Evolutionary conservation across 768 basidiomycete species (phyloP).

Genomic region (Mycena latifolia): DNA sequence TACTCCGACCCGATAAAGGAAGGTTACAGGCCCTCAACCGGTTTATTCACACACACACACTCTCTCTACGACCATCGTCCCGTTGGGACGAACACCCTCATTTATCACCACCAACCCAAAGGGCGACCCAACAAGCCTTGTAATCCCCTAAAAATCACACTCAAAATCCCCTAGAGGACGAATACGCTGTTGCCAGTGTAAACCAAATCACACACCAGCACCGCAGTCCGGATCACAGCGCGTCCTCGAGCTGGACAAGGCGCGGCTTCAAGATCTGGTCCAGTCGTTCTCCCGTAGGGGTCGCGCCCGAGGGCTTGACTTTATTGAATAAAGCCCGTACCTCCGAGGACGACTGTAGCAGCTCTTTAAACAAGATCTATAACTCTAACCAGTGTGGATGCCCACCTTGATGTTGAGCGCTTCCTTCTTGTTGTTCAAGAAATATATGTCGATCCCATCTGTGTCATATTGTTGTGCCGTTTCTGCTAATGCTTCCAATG

Average conservation of each 20-base stretch:
- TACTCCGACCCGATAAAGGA: too few relatives aligned
- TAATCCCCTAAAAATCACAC: too few relatives aligned
- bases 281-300: conserved; percentile 56
- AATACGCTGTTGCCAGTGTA: too few relatives aligned
- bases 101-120: too few relatives aligned
- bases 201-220: too few relatives aligned
- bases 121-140: too few relatives aligned
- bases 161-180: too few relatives aligned
- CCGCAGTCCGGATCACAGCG: too few relatives aligned
- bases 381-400: neutral
- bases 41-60: too few relatives aligned
- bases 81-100: too few relatives aligned
- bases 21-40: too few relatives aligned
- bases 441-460: conserved; percentile 74
- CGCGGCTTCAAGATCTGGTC: conserved; percentile 48
- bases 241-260: conserved; percentile 41
- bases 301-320: conserved; percentile 58
- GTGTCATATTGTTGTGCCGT: conserved; percentile 62
- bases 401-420: conserved; percentile 55
- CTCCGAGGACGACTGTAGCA: conserved; percentile 47
- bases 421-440: conserved; percentile 59
- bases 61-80: too few relatives aligned
- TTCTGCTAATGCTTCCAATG: conserved; percentile 62
- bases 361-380: conserved; percentile 1
- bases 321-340: conserved; percentile 58